phyloP scores from a whole-genome alignment of 202 grass and related monocot species.

The Saccharum hybrid region DNA sequence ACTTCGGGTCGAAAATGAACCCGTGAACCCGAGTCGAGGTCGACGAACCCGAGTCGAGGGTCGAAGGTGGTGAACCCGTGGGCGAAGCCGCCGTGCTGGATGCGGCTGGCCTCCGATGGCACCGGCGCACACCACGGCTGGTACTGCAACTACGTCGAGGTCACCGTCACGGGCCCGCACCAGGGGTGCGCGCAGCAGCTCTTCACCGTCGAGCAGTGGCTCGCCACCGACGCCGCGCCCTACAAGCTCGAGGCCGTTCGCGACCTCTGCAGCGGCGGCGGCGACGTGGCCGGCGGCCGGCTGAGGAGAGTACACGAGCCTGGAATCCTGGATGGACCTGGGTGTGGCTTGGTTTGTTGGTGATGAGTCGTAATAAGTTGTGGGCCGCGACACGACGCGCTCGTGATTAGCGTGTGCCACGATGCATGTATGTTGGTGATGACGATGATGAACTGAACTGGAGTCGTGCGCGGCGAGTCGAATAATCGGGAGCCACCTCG shows the following conservation, averaged over 20 bases:
- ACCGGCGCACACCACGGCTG: slow-evolving; percentile 78
- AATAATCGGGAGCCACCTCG: slow-evolving; percentile 38
- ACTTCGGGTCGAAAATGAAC: no score
- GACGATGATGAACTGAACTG: neutral
- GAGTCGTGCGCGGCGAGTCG: neutral
- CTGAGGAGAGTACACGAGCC: neutral
- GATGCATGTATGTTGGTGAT: neutral
- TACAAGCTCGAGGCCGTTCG: slow-evolving; percentile 67
- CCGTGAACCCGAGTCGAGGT: no score
- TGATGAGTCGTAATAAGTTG: slow-evolving; percentile 23
- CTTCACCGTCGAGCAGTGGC: slow-evolving; percentile 98
- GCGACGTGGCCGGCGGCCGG: neutral
- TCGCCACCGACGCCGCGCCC: slow-evolving; percentile 68
- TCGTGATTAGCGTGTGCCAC: neutral
- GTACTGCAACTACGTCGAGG: slow-evolving; percentile 99
- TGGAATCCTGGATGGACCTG: neutral
- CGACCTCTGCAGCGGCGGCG: slow-evolving; percentile 48
- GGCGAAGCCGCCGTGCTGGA: slow-evolving; percentile 61
- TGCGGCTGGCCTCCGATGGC: slow-evolving; percentile 72
- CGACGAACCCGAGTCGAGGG: no score
- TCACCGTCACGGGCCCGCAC: slow-evolving; percentile 77
- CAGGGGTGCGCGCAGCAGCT: slow-evolving; percentile 69
- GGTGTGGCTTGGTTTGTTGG: neutral
- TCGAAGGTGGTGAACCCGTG: no score
- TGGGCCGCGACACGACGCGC: neutral